phyloP scores from a whole-genome alignment of 441 rosid species.

The Bocquillonia castaneifolia region DNA sequence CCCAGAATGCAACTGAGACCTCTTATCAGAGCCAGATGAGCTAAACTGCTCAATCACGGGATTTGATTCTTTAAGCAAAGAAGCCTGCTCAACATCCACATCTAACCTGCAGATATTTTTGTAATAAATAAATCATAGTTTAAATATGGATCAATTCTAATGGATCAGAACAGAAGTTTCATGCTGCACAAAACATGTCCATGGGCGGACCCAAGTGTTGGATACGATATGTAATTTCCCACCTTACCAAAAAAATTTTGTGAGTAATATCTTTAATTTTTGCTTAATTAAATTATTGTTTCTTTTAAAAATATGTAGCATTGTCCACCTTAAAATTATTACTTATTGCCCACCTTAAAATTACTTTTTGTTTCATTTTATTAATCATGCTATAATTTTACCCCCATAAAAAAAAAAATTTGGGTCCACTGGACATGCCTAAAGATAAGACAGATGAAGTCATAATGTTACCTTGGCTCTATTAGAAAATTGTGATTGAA shows the following conservation, averaged over 20 bases:
- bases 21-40: constrained; percentile 33
- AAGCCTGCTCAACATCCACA: constrained; percentile 26
- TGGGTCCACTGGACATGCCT: too few species aligned
- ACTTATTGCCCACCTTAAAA: too few species aligned
- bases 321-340: too few species aligned
- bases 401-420: too few species aligned
- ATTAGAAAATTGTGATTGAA: constrained; percentile 62
- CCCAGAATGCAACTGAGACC: constrained; percentile 28
- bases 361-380: too few species aligned
- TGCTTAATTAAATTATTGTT: too few species aligned
- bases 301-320: too few species aligned
- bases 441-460: background rate
- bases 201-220: background rate
- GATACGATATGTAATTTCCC: too few species aligned
- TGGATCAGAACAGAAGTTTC: constrained; percentile 16
- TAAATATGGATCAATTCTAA: constrained; percentile 13
- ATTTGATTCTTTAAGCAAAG: constrained; percentile 23
- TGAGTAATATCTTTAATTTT: too few species aligned
- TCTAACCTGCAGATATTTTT: constrained; percentile 39
- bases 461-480: constrained; percentile 48
- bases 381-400: too few species aligned
- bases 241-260: too few species aligned
- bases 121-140: constrained; percentile 20
- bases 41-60: constrained; percentile 29
- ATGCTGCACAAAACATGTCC: constrained; percentile 5